Conservation (phyloP, 352 stramenopile species). For the Saprolegnia parasitica region DNA sequence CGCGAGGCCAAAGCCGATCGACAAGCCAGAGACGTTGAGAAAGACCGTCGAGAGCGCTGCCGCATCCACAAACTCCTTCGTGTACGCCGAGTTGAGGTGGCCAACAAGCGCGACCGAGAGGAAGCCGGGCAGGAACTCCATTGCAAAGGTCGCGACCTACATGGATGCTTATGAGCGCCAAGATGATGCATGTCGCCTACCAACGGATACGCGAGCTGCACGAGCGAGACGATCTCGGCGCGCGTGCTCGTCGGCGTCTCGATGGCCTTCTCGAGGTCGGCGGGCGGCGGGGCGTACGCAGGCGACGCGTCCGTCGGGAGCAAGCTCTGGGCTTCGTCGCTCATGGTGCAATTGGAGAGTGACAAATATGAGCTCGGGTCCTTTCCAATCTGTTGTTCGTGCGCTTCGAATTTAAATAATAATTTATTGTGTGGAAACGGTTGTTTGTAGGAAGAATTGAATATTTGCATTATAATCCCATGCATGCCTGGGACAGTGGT, state of each 20-base stretch:
- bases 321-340: neutral
- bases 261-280: slow-evolving; percentile 2
- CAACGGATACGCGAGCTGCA: slow-evolving; percentile 21
- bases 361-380: no score
- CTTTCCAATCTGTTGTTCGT: no score
- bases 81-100: slow-evolving; percentile 48
- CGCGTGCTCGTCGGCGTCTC: neutral
- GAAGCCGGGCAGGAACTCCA: slow-evolving; percentile 24
- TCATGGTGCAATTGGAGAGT: neutral
- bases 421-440: no score
- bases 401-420: no score
- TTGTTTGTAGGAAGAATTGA: no score
- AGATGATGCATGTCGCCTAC: neutral
- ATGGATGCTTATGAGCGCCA: neutral
- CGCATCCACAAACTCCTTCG: slow-evolving; percentile 61
- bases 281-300: neutral
- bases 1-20: slow-evolving; percentile 68
- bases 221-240: neutral
- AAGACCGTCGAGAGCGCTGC: slow-evolving; percentile 69
- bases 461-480: no score
- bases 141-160: slow-evolving; percentile 17
- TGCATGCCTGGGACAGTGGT: no score
- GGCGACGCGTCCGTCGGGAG: neutral
- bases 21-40: slow-evolving; percentile 72
- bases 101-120: slow-evolving; percentile 51